phyloP scores from a whole-genome alignment of 805 yeast species.

The Myxozyma kluyveri region DNA sequence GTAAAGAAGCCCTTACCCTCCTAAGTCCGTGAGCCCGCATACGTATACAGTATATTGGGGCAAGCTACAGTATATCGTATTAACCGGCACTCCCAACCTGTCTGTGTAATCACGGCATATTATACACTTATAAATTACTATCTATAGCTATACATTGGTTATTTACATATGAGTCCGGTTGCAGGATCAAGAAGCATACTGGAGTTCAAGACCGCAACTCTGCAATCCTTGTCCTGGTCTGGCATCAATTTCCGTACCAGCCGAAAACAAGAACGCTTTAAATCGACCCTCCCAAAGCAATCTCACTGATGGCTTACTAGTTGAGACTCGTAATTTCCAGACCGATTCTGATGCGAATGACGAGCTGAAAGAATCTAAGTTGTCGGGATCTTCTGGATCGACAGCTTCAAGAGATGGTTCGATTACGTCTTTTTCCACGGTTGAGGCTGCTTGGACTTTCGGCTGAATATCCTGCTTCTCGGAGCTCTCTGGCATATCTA shows the following conservation, averaged over 20 bases:
- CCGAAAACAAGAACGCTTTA: constrained; percentile 71
- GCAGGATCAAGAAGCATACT: constrained; percentile 62
- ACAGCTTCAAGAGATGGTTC: neutral
- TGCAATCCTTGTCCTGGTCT: constrained; percentile 47
- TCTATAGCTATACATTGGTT: too few species aligned
- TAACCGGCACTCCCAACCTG: too few species aligned
- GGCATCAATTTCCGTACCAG: constrained; percentile 60
- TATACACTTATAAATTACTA: too few species aligned
- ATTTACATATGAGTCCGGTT: too few species aligned
- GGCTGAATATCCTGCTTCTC: neutral
- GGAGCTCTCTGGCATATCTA: too few species aligned
- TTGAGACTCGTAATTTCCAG: constrained; percentile 19
- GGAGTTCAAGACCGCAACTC: constrained; percentile 58
- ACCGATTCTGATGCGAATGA: constrained; percentile 14
- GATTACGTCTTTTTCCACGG: neutral
- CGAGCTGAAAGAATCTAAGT: neutral
- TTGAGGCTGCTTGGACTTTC: neutral
- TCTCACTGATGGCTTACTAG: constrained; percentile 57
- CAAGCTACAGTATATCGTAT: too few species aligned
- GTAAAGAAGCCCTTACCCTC: too few species aligned
- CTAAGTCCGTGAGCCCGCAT: too few species aligned
- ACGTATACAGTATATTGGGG: too few species aligned
- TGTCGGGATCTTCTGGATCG: neutral
- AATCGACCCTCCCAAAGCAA: constrained; percentile 85
- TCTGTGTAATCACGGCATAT: too few species aligned